Evolutionary conservation across 768 basidiomycete genomes (phyloP).

Genomic region (Boletellus ananas): DNA sequence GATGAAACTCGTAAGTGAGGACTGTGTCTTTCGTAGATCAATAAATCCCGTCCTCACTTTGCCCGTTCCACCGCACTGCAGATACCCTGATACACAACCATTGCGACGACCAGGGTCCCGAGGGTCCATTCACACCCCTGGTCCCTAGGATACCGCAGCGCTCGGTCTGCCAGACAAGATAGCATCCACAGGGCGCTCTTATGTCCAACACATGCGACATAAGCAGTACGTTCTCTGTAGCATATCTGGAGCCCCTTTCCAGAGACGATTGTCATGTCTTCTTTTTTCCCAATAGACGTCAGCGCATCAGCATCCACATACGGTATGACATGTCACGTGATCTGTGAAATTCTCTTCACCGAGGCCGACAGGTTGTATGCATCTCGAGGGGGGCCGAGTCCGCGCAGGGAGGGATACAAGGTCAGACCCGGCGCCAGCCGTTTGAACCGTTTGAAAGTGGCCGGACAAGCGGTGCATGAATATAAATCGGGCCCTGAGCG

Average conservation of each 20-base stretch:
- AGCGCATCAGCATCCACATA: no score
- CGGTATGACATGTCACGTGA: conserved; percentile 9
- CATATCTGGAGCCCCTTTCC: neutral
- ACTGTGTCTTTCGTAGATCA: neutral
- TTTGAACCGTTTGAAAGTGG: neutral
- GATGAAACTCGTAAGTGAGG: neutral
- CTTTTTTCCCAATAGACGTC: neutral
- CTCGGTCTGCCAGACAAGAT: neutral
- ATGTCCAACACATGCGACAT: neutral
- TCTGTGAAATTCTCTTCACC: neutral
- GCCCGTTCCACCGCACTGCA: neutral
- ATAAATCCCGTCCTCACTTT: neutral
- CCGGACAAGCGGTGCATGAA: neutral
- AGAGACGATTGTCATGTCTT: neutral
- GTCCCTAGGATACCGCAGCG: no score
- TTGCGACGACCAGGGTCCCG: neutral
- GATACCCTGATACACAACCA: neutral
- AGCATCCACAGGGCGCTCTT: neutral
- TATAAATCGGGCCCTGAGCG: neutral
- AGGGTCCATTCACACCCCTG: neutral
- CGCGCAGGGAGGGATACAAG: neutral
- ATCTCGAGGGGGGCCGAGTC: no score
- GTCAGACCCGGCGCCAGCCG: neutral
- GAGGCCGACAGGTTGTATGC: no score
- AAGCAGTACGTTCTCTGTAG: conserved; percentile 1